Evolutionary conservation across 1,284 basidiomycete genomes (phyloP), one percentile per base, ranked within the genome.

Genomic region (Tilletia indica): DNA sequence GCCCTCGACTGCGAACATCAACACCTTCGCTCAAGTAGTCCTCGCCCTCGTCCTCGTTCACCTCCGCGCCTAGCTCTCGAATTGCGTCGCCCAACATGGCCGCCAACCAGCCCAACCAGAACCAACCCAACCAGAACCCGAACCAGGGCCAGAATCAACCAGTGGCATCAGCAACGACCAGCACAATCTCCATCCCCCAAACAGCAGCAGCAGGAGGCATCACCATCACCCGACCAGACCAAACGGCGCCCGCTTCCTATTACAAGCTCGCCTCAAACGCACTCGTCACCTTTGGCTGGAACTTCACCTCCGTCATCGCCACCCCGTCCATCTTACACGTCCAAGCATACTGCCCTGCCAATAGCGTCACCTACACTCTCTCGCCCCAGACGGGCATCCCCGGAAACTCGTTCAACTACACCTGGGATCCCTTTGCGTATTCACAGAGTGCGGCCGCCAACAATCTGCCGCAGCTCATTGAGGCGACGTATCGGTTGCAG

Each of bases 221-320:
- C 54, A 80, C 80, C 1, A 71, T 84, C 34, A 84, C 82, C 9
- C 70, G 81, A 64, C 82, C 82, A 1, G 71, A 77, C 14, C 78
- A 83, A 67, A 83, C 81, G 1, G 80, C 80, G 5, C 76, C 79
- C 19, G 70, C 77, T 0, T 83, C 81, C 16, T 84, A 80, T 73
- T 84, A 83, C 80, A 84, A 84, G 76, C 82, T 84, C 25, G 82
- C 80, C 2, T 70, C 69, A 14, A 80, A 79, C 19, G 80, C 78
- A 47, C 71, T 72, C 39, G 78, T 83, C 71, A 84, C 82, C 0
- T 84, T 84, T 31, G 82, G 79, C 12, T 84, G 82, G 82, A 80
- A 80, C 72, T 83, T 82, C 67, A 84, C 82, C 38, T 80, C 76
- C 3, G 76, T 84, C 25, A 58, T 80, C 12, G 71, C 74, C 25